phyloP scores from a whole-genome alignment of 2,329 filamentous ascomycete genomes.

The Zymoseptoria brevis region DNA sequence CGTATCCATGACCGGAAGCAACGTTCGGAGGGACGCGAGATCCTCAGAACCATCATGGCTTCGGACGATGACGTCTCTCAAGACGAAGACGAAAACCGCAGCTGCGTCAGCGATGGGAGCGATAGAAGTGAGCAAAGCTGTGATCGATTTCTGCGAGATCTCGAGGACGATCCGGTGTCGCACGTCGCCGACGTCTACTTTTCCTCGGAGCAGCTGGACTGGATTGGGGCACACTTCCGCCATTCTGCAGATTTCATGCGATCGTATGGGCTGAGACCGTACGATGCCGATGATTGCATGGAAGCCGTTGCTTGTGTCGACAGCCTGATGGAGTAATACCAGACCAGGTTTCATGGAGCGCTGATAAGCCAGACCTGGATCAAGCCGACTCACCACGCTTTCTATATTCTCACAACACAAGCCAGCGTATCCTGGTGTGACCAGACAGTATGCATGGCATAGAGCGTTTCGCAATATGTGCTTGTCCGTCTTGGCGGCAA shows the following conservation, averaged over 20 bases:
- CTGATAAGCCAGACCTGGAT: too few species aligned
- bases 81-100: too few species aligned
- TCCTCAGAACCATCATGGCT: slow-evolving; percentile 32
- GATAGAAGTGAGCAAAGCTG: too few species aligned
- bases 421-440: too few species aligned
- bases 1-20: slow-evolving; percentile 34
- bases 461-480: background rate
- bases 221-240: background rate
- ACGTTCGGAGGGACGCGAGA: slow-evolving; percentile 29
- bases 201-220: background rate
- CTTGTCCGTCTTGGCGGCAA: background rate
- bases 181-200: background rate
- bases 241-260: background rate
- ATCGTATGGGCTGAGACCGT: background rate
- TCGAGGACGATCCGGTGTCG: background rate
- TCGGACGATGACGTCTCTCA: background rate
- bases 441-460: background rate
- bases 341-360: too few species aligned
- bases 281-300: background rate
- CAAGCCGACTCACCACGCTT: too few species aligned
- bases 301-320: background rate
- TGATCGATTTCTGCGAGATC: background rate
- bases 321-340: too few species aligned
- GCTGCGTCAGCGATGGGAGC: too few species aligned
- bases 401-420: too few species aligned